Evolutionary conservation across 805 yeast genomes (phyloP), one percentile per base, ranked within the genome.

Genomic region (Candida koratica): DNA sequence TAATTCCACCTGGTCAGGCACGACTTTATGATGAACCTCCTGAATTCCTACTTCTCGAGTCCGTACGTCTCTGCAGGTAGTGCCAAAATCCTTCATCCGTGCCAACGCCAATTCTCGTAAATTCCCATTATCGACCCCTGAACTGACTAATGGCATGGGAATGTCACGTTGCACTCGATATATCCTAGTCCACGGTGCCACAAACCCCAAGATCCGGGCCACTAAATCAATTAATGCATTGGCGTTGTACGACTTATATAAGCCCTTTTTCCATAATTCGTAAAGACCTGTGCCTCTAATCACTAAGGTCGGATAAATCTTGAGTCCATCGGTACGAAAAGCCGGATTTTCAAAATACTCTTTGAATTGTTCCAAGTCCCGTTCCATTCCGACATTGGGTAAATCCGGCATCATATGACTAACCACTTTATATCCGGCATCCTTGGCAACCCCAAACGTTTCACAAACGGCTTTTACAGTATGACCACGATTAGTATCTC

Each of bases 361-460:
- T 52, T 82, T 78, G 56, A 93, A 93, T 64, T 93, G 98, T 53
- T 88, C 96, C 41, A 90, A 67, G 58, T 93, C 98, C 58, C 98
- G 77, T 63, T 93, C 98, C 95, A 90, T 86, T 13, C 97, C 98
- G 41, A 93, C 97, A 53, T 93, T 93, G 12, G 98, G 98, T 51
- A 93, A 71, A 68, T 93, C 98, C 11, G 98, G 98, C 98, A 93
- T 93, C 98, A 93, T 93, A 64, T 93, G 98, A 46, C 95, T 81
- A 16, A 93, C 98, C 36, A 93, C 95, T 58, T 93, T 93, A 62
- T 89, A 93, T 10, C 98, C 98, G 1, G 98, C 90, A 61, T 93
- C 98, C 57, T 93, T 93, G n/a, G 97, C 95, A 30, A 84, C 77
- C 1, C 86, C 85, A 67, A 93, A 93, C 0, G 97, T 93, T 55